Evolutionary conservation across 768 basidiomycete genomes (phyloP).

Genomic region (Xanthoconium stramineum): DNA sequence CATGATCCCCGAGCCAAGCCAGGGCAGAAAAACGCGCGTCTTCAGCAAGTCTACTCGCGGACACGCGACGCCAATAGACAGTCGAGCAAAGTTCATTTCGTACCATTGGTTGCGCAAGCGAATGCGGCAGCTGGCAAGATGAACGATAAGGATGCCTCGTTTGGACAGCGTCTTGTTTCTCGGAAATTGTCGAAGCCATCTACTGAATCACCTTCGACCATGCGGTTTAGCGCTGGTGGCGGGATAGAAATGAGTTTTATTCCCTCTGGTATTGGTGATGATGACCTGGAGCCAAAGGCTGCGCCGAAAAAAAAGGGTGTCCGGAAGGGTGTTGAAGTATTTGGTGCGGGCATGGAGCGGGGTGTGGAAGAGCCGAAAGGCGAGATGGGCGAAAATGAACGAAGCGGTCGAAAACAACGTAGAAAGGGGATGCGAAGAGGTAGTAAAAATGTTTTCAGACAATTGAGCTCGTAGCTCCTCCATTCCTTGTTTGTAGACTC

Average conservation of each 20-base stretch:
- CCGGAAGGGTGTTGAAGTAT: constrained; percentile 68
- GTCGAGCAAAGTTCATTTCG: constrained; percentile 55
- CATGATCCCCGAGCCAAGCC: constrained; percentile 56
- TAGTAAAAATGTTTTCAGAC: constrained; percentile 79
- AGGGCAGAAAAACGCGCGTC: constrained; percentile 46
- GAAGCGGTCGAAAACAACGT: constrained; percentile 75
- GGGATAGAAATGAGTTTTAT: constrained; percentile 85
- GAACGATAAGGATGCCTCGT: constrained; percentile 53
- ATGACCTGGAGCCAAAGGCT: constrained; percentile 7
- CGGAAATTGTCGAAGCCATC: constrained; percentile 11
- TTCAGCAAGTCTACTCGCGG: constrained; percentile 43
- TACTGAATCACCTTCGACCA: constrained; percentile 14
- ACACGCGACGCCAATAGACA: constrained; percentile 41
- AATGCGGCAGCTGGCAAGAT: constrained; percentile 25
- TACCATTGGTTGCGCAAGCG: constrained; percentile 56
- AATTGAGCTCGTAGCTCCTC: constrained; percentile 16
- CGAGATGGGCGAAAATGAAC: constrained; percentile 60
- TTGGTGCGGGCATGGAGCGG: constrained; percentile 88
- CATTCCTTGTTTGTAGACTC: neutral
- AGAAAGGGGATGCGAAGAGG: constrained; percentile 83
- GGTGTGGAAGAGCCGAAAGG: constrained; percentile 51
- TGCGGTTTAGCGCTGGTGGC: constrained; percentile 44
- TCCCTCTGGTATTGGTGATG: constrained; percentile 42
- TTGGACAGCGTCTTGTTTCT: constrained; percentile 63
- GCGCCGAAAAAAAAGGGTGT: constrained; percentile 33